These are phyloP conservation scores for Pyronema omphalodes DNA, from an alignment of 495 filamentous ascomycete genomes.

Conservation along the genomic window DNA sequence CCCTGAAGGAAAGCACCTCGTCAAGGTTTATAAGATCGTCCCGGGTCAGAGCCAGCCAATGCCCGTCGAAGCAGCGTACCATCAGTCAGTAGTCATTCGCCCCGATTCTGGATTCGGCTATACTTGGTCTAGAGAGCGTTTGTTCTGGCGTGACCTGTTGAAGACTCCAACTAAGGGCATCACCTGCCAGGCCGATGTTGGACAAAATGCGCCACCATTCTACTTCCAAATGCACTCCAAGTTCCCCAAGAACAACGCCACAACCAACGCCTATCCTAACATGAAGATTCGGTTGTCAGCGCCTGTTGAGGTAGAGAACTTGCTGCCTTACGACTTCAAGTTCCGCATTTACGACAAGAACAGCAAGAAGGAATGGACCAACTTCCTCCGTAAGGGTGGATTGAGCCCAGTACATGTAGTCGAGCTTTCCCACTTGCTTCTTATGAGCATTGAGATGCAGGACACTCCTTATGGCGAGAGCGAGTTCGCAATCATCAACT, in stretches of 20 bases:
- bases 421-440: constrained; percentile 76
- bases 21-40: constrained; percentile 95
- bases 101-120: constrained; percentile 89
- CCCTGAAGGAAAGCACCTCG: constrained; percentile 66
- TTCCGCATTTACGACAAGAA: constrained; percentile 97
- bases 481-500: constrained; percentile 92
- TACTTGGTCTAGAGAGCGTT: constrained; percentile 69
- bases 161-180: constrained; percentile 66
- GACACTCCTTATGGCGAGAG: constrained; percentile 87
- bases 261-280: constrained; percentile 70
- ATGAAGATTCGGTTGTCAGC: constrained; percentile 83
- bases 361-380: constrained; percentile 95
- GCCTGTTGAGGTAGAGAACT: constrained; percentile 82
- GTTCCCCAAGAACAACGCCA: constrained; percentile 61
- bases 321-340: constrained; percentile 95
- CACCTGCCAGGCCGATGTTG: constrained; percentile 67
- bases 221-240: constrained; percentile 83
- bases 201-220: constrained; percentile 61
- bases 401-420: constrained; percentile 95
- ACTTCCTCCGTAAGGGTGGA: constrained; percentile 88
- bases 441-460: constrained; percentile 88
- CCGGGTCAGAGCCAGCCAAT: constrained; percentile 82
- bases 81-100: constrained; percentile 76
- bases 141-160: constrained; percentile 85
- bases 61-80: constrained; percentile 77